Base-by-base conservation (phyloP, 1,284 basidiomycete species). In the Papiliotrema nemorosa region DNA sequence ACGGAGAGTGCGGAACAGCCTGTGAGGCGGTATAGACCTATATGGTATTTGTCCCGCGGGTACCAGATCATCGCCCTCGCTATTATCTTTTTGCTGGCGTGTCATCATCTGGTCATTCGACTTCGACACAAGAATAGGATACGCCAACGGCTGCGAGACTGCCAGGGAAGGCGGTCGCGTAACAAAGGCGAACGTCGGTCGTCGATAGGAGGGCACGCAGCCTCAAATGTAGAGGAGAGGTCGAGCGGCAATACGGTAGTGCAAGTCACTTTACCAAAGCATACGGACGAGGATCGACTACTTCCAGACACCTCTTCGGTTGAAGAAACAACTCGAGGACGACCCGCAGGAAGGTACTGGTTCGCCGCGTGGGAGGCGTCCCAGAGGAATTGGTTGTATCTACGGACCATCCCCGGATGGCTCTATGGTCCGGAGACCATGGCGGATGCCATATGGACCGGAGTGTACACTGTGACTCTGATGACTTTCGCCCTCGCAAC, bases 341-440 rank as follows among this genome's bases (percentile, higher is more conserved):
- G n/a, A n/a, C n/a, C n/a, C 7, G 12, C 10, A 40, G 39, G 39
- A 31, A n/a, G 22, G 13, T 20, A 21, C 27, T 22, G 42, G 27
- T 41, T 43, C 13, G 31, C 38, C 26, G 38, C 39, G 20, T 26
- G 25, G 20, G 42, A 26, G 20, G 41, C 40, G 20, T 27, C 44
- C 13, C 50, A 44, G 49, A 44, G 55, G 25, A 61, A 61, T 40
- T 50, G 37, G 36, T 45, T 64, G 47, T 62, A 63, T 45, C 48
- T 66, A 18, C 44, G 48, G 22, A 58, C 49, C 9, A 49, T 67
- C 20, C 65, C 67, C 5, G 27, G 38, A 13, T 69, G 64, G 64
- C 45, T 66, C 3, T 66, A 65, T 45, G 57, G 54, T 5, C 59
- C 62, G 16, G 61, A 64, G 10, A 64, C 60, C 5, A n/a, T 58